phyloP scores from a whole-genome alignment of 2,329 filamentous ascomycete species.

The Pezicula carpinea region DNA sequence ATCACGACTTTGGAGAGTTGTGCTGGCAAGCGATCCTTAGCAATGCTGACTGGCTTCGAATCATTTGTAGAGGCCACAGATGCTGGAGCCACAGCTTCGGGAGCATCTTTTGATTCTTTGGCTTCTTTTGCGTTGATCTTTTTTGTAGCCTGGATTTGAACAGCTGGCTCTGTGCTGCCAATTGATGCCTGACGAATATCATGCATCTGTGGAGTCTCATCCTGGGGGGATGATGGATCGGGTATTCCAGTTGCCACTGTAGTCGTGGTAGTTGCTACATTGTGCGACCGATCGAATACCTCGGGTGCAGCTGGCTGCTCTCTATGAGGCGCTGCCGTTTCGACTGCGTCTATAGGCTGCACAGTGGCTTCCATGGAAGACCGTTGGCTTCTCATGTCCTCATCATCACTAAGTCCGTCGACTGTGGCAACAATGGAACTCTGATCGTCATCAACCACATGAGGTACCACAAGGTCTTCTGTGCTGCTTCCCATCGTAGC shows the following conservation, averaged over 20 bases:
- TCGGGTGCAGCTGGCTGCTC: background rate
- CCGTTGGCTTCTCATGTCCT: conserved; percentile 24
- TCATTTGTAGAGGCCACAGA: conserved; percentile 37
- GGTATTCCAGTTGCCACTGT: background rate
- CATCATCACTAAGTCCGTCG: conserved; percentile 43
- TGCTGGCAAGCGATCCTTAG: conserved; percentile 60
- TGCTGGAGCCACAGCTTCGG: conserved; percentile 6
- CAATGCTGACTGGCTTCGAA: conserved; percentile 45
- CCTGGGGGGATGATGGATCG: background rate
- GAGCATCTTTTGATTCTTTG: background rate
- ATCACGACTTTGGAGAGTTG: conserved; percentile 71
- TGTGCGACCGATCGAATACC: background rate
- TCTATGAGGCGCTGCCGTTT: background rate
- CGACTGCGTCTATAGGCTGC: no score
- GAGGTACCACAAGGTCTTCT: conserved; percentile 41
- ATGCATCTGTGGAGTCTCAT: no score
- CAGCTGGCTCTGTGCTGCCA: no score
- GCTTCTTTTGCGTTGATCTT: no score
- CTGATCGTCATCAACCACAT: conserved; percentile 32
- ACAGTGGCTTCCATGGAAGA: conserved; percentile 14
- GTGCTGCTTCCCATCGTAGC: conserved; percentile 21
- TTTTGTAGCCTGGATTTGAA: no score
- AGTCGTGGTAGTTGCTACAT: background rate
- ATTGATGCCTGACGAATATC: no score
- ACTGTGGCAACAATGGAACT: conserved; percentile 55